Base-by-base conservation (phyloP, 2,329 filamentous ascomycete genomes). In the Penicillium olsonii region DNA sequence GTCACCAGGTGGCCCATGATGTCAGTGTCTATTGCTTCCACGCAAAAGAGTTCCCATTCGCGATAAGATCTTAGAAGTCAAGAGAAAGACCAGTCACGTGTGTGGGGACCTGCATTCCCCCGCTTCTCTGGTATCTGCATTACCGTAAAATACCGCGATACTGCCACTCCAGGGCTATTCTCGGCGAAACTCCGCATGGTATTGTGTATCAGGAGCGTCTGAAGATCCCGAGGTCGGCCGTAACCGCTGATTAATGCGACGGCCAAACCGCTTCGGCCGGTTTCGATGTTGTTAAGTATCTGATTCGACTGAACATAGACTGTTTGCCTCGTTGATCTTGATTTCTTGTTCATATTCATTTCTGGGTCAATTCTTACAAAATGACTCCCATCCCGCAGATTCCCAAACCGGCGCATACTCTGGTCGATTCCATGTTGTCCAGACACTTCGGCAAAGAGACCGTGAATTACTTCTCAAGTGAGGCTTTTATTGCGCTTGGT, bases 401-500 rank as follows among this genome's bases (percentile, higher is more conserved):
- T 45, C 83, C 83, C 22, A 75, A 77, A 57, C 82, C 83, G 43
- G 79, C 80, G 31, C 81, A 84, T 68, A 70, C 77, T 49, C 74
- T 79, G 55, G 71, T 81, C 60, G 83, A 85, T 66, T 84, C 82
- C 31, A 76, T 77, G 68, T 62, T 79, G 37, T 71, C 73, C 9
- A 69, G 74, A 41, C 75, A 72, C 44, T 79, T 78, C 57, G 76
- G 76, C 42, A 75, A 64, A 61, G 76, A 79, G 60, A 76, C 75
- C 1, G 74, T 72, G 37, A 78, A 79, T 58, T 79, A 79, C 60
- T 79, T 78, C 60, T 75, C 75, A 50, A 75, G 75, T 77, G 64
- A 56, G 64, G 31, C 37, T 15, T 26, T 15, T n/a, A 24, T 37
- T 8, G 8, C 8, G 5, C 22, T 8, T 5, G 22, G 8, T 24